Percentiles rank a stretch among this genome's conserved stretches.
These are phyloP conservation scores for Lactarius deliciosus DNA, from an alignment of 768 basidiomycete species.

Conservation along the genomic window DNA sequence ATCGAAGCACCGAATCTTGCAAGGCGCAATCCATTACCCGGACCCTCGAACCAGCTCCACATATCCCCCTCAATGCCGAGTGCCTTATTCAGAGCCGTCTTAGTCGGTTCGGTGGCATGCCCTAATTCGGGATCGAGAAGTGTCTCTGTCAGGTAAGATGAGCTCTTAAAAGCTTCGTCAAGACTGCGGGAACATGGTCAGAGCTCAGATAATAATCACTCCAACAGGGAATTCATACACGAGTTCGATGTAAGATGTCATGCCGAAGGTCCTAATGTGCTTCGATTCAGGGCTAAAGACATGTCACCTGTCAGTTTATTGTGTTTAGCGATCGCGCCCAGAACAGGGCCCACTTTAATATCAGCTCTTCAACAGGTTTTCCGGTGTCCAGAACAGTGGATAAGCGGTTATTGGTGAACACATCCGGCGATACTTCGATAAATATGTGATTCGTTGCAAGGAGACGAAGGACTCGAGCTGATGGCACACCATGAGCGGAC, in stretches of 20 bases:
- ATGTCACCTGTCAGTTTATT: neutral
- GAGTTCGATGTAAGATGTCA: neutral
- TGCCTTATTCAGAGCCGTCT: too few relatives aligned
- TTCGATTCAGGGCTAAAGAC: neutral
- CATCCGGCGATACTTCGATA: neutral
- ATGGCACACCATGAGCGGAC: neutral
- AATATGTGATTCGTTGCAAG: neutral
- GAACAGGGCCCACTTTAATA: neutral
- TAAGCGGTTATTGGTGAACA: neutral
- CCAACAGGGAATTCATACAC: neutral
- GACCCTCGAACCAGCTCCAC: too few relatives aligned
- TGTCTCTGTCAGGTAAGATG: slow-evolving; percentile 38
- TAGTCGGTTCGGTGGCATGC: too few relatives aligned
- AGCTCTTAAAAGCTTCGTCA: slow-evolving; percentile 37
- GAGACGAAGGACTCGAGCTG: neutral
- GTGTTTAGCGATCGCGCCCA: neutral
- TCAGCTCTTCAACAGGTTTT: neutral
- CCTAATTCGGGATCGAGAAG: slow-evolving; percentile 34
- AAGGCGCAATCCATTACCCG: too few relatives aligned
- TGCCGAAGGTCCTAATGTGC: neutral
- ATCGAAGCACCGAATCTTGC: slow-evolving; percentile 34
- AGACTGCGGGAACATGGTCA: slow-evolving; percentile 4
- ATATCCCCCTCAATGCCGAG: too few relatives aligned
- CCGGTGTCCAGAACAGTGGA: neutral
- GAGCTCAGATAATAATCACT: too few relatives aligned